Evolutionary conservation across 2,329 filamentous ascomycete genomes (phyloP).

Genomic region (Corynespora cassiicola): DNA sequence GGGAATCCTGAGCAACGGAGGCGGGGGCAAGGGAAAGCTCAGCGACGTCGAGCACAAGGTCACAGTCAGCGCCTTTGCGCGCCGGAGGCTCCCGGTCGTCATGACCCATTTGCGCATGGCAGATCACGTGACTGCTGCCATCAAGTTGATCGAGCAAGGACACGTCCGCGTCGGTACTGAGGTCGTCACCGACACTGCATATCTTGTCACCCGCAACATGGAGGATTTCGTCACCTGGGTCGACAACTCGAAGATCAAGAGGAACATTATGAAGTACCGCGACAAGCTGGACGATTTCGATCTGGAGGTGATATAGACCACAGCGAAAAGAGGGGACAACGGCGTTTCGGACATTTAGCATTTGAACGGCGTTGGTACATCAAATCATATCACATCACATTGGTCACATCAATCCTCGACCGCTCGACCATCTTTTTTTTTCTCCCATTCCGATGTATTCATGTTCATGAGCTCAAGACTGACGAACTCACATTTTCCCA

Average conservation of each 20-base stretch:
- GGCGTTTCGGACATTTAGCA: no score
- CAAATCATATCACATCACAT: no score
- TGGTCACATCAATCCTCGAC: no score
- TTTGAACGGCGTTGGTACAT: no score
- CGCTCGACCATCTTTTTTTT: no score
- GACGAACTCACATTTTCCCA: no score
- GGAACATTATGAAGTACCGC: conserved; percentile 91
- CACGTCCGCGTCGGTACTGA: conserved; percentile 92
- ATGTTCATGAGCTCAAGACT: no score
- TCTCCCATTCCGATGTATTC: no score
- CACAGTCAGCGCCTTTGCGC: conserved; percentile 87
- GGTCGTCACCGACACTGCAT: conserved; percentile 87
- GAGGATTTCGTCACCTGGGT: conserved; percentile 98
- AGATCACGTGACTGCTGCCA: conserved; percentile 80
- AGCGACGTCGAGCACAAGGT: conserved; percentile 81
- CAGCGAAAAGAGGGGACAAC: no score
- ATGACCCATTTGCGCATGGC: conserved; percentile 94
- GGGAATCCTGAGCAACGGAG: conserved; percentile 78
- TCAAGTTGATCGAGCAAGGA: conserved; percentile 90
- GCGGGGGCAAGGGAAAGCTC: conserved; percentile 66
- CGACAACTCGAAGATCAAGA: conserved; percentile 95
- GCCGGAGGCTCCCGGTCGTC: conserved; percentile 83
- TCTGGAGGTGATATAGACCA: conserved; percentile 55
- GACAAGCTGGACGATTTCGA: conserved; percentile 97
- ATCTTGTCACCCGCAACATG: conserved; percentile 82